Base-by-base conservation (phyloP, 108 stramenopile species). In the Skeletonema marinoi region DNA sequence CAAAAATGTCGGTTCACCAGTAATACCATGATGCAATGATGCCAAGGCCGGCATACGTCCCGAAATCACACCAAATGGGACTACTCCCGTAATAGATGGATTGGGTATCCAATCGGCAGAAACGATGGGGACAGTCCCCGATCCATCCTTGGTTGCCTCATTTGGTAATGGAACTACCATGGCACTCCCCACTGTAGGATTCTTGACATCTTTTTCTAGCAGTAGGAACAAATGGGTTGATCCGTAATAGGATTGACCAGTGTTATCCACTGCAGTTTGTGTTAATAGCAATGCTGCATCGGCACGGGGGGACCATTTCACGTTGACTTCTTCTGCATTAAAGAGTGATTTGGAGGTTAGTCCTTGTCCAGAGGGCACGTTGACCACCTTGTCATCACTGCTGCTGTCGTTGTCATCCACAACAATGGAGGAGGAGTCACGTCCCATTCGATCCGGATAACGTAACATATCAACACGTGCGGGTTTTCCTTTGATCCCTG, bases 171-270 rank as follows among this genome's bases (percentile, higher is more conserved):
- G 91, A 3, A 95, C 94, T 7, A 88, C 64, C 30, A 92, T 74
- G 3, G 85, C 85, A 62, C 78, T 78, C 65, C 87, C 83, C 8
- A 78, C 66, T 29, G 56, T 68, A 19, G 62, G 56, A 38, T 71
- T 73, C 32, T 72, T 68, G 29, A 6, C 32, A 50, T 78, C 81
- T 30, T 85, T 85, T 29, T 86, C 85, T 30, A 86, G 67, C 70
- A 99, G 66, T 46, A 98, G 85, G 75, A 86, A 97, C 0, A 99
- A 62, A 36, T 92, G 88, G 0, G 97, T 95, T 19, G 94, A 94
- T 29, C 98, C 98, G 69, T 99, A 99, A 81, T 99, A 99, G 12
- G 91, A 93, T 74, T 91, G 66, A 8, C 97, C 97, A 25, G 96
- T 92, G 32, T 93, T 79, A 88, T 99, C 98, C 7, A 99, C 94